Evolutionary conservation across 169 alveolate species (phyloP), one percentile per base, ranked within the genome.

Genomic region (Toxoplasma gondii): DNA sequence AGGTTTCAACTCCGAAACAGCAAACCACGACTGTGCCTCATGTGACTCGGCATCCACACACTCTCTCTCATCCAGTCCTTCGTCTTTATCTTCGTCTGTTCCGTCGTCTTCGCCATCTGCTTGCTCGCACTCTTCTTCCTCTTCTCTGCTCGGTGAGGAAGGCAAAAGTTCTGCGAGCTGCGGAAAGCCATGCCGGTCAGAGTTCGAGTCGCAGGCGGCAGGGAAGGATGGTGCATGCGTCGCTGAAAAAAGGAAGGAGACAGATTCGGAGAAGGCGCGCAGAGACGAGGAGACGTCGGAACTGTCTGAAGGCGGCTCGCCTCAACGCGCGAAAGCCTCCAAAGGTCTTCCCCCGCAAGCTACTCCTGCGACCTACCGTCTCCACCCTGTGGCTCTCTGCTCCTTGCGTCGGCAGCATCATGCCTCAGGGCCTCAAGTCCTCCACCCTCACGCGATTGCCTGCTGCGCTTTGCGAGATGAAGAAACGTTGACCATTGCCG

Each of bases 361-460:
- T 4, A 4, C 90, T 39, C 69, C 29, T 9, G 27, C 67, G 69
- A 10, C 10, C 5, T 82, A 10, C 12, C 90, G 90, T 0, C 67
- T 82, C 19, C 90, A 41, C 39, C 67, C 90, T 29, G 90, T 82
- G 38, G 90, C 90, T 24, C 41, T 82, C 34, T 38, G 90, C 27
- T 82, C 90, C 41, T 38, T 82, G 90, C 53, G 90, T 16, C 64
- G 41, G 53, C 69, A n/a, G 86, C 45, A n/a, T n/a, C 86, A 78
- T 27, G 39, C 86, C n/a, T 36, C 39, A n/a, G 86, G 86, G 90
- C 41, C 67, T 29, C 90, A 82, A 17, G 69, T 82, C 41, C 67
- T 82, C 19, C 53, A 43, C 5, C 58, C 90, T 64, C 90, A 82
- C 24, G 64, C 90, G 16, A 67, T 82, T 36, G 90, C 67, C 31